phyloP scores from a whole-genome alignment of 2,329 filamentous ascomycete genomes.

The Colletotrichum filicis region DNA sequence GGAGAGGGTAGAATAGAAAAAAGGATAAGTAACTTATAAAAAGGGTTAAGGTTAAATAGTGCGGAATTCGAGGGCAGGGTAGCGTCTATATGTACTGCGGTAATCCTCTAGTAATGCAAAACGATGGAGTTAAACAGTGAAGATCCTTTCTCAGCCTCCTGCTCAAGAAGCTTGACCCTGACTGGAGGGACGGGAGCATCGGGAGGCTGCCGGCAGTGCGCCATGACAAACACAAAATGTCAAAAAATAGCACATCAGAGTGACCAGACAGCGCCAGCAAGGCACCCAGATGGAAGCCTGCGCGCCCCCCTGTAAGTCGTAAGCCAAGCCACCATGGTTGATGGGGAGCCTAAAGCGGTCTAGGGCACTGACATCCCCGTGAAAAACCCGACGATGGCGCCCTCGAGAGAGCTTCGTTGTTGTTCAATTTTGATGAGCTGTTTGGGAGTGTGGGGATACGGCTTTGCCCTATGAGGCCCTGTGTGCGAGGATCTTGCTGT shows the following conservation, averaged over 20 bases:
- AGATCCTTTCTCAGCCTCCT: background rate
- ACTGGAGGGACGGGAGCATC: background rate
- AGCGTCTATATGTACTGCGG: no score
- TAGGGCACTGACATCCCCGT: background rate
- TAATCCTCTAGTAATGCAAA: no score
- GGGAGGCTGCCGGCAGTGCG: background rate
- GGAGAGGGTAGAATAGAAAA: no score
- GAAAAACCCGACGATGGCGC: background rate
- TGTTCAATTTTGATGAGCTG: background rate
- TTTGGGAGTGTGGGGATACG: background rate
- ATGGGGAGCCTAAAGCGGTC: background rate
- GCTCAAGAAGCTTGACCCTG: background rate
- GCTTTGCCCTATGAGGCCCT: background rate
- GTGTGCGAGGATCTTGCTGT: background rate
- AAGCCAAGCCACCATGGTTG: conserved; percentile 4
- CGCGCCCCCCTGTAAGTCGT: background rate
- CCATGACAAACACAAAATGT: background rate
- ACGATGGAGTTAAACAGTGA: no score
- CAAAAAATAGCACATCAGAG: background rate
- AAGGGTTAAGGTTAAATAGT: no score
- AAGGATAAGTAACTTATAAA: no score
- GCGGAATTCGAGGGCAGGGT: no score
- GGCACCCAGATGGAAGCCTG: background rate
- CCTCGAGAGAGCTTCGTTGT: background rate
- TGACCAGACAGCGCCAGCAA: background rate